Evolutionary conservation across 441 rosid species (phyloP), one percentile per base, ranked within the genome.

Genomic region (Arabidopsis lyrata): DNA sequence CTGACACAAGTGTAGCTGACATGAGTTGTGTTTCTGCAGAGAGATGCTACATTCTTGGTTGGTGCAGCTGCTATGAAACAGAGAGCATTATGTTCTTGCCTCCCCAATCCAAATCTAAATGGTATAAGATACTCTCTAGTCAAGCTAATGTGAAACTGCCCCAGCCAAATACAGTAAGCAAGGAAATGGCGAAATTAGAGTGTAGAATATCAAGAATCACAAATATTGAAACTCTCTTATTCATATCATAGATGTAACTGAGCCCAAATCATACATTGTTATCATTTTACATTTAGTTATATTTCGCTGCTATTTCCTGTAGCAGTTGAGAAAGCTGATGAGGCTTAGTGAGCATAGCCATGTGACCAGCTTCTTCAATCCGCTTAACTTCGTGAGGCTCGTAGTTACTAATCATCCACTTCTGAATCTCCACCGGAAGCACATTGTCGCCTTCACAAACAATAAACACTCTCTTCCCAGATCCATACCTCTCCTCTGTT

Each of bases 271-370:
- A 61, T 14, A 24, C 53, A 44, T 20, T 50, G 7, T 16, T 15
- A 27, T 14, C 10, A 2, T 48, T 44, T 47, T 34, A 56, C 45
- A 70, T 39, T 72, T 50, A 73, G 29, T 62, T 56, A 38, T 77
- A 80, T 44, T 2, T 66, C 1, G 11, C 61, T 11, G 82, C 81
- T 13, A 66, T 55, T 24, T 74, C 67, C 5, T 54, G 68, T 31
- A 81, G 48, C 74, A 74, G 64, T 41, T 67, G 16, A 32, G 80
- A 77, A 27, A 81, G 77, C 8, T 84, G 74, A 47, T 48, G 45
- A 49, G 87, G 77, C 68, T 73, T 80, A 50, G 78, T 81, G 22
- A 80, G 42, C 85, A 80, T 77, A 36, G 75, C 75, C 83, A 81
- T 81, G 69, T 81, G 81, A 78, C 82, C 85, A 20, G 83, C 78